These are phyloP conservation scores for Blastocystis sp. DNA, from an alignment of 352 stramenopile species.

Conservation along the genomic window DNA sequence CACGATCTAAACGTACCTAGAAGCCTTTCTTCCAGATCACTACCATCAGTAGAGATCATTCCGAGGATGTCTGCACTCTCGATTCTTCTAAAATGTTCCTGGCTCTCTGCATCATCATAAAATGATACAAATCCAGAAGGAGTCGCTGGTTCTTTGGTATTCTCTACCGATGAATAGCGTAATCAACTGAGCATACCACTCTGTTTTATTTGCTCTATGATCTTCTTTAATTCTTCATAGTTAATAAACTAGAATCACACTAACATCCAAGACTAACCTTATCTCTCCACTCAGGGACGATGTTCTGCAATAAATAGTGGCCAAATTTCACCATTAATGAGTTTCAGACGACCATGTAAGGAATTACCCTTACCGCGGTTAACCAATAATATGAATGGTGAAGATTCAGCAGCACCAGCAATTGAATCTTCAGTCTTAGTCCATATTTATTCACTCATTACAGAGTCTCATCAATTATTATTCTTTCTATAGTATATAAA, in stretches of 20 bases:
- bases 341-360: neutral
- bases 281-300: conserved; percentile 53
- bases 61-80: neutral
- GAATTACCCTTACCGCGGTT: neutral
- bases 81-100: neutral
- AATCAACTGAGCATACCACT: neutral
- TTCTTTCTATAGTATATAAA: too few relatives aligned
- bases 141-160: neutral
- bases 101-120: conserved; percentile 37
- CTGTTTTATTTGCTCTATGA: conserved; percentile 32
- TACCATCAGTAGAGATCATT: conserved; percentile 26
- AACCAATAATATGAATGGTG: neutral
- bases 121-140: neutral
- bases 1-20: neutral
- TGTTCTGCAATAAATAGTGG: conserved; percentile 17
- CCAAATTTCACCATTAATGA: conserved; percentile 48
- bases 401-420: neutral
- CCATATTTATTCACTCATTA: neutral
- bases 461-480: too few relatives aligned
- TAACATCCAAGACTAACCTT: neutral
- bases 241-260: conserved; percentile 1
- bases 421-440: neutral
- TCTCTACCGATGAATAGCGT: neutral
- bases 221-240: conserved; percentile 47
- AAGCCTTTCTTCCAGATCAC: conserved; percentile 36